Base-by-base conservation (phyloP, 768 basidiomycete species). In the Collybia sordida region DNA sequence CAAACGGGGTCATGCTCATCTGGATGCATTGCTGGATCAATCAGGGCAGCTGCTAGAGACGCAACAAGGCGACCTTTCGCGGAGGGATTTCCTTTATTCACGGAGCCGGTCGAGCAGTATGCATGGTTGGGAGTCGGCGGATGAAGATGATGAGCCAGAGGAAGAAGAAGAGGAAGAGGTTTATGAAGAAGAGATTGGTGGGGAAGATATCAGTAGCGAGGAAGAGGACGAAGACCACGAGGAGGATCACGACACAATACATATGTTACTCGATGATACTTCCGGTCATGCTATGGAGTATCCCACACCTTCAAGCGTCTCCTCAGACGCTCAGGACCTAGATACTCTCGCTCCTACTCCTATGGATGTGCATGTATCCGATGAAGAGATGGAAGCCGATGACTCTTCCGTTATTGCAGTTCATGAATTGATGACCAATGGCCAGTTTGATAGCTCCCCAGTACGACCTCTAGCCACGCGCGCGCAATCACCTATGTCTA, bases 21-120 rank as follows among this genome's bases (percentile, higher is more conserved):
- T 98, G 18, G 90, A 95, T 64, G 90, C 88, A 3, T 91, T 98
- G 54, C 73, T 98, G 40, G 83, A 93, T 66, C 88, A 95, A 59
- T 95, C 92, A 28, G 90, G 90, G 0, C 85, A 88, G 42, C 83
- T 96, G 49, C 70, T 97, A 52, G 86, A 89, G 59, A 88, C 90
- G 1, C 95, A 96, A 60, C 85, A 88, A 40, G 75, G 79, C 1
- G 88, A 90, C 58, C 68, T 93, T 39, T 70, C 72, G 1, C 74
- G 77, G 43, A 76, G 74, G 6, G 80, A 77, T 42, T 46, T 67
- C n/a, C 71, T 68, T 24, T 60, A 68, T 15, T 74, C 75, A 15
- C 71, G 74, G 21, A 90, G 85, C 57, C 78, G 83, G 14, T 85
- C 85, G 2, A 77, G 72, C 37, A 85, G 80, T 31, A 59, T 72